Percentiles rank a stretch among this genome's conserved stretches.
Conservation (phyloP, 2,329 filamentous ascomycete genomes). For the Aspergillus hiratsukae region DNA sequence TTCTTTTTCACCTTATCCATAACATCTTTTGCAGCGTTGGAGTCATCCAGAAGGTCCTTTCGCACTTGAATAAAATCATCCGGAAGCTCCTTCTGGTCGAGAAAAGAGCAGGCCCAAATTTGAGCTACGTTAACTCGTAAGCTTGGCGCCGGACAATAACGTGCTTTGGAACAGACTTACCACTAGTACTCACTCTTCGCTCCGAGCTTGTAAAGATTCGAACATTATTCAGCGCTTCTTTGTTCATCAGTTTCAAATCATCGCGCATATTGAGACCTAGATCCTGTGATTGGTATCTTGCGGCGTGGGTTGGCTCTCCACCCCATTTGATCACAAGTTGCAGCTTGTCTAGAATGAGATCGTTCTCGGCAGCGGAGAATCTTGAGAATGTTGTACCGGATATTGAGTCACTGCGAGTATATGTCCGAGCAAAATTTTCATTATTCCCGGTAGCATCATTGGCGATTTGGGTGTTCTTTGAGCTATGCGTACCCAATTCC, state of each 20-base stretch:
- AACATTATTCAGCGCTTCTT: slow-evolving; percentile 86
- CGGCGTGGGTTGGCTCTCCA: slow-evolving; percentile 94
- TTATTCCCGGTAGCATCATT: slow-evolving; percentile 20
- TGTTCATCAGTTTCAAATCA: slow-evolving; percentile 87
- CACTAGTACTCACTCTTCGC: slow-evolving; percentile 83
- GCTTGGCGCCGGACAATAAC: slow-evolving; percentile 1
- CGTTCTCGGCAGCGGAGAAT: slow-evolving; percentile 88
- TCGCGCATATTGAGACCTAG: slow-evolving; percentile 94
- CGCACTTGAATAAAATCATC: slow-evolving; percentile 84
- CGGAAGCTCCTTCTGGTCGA: slow-evolving; percentile 78
- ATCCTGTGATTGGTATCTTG: slow-evolving; percentile 91
- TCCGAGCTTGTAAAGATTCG: slow-evolving; percentile 95
- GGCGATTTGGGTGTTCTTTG: slow-evolving; percentile 16
- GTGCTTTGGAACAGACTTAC: slow-evolving; percentile 29
- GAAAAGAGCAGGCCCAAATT: slow-evolving; percentile 87
- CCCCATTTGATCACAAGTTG: slow-evolving; percentile 99
- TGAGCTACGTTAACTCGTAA: slow-evolving; percentile 55
- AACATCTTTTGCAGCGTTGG: slow-evolving; percentile 96
- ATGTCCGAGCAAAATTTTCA: slow-evolving; percentile 42
- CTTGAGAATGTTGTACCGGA: slow-evolving; percentile 89
- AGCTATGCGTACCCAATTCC: slow-evolving; percentile 39
- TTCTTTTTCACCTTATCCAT: slow-evolving; percentile 99
- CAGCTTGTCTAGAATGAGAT: slow-evolving; percentile 88
- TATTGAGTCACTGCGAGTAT: slow-evolving; percentile 73
- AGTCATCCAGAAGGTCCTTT: slow-evolving; percentile 94